phyloP scores from a whole-genome alignment of 164 flowering plant species.

The Vitis riparia region DNA sequence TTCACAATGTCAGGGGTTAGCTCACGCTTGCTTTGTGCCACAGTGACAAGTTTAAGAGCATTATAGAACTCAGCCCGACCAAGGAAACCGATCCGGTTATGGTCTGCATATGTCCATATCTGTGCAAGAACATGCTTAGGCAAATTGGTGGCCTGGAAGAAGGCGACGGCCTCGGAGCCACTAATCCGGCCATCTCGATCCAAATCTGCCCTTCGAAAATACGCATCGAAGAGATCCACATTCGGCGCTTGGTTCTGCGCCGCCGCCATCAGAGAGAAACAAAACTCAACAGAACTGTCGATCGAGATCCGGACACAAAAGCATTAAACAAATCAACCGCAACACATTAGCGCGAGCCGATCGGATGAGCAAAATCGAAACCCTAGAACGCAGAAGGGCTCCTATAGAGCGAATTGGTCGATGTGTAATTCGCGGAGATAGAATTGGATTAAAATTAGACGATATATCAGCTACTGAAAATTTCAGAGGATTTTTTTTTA shows the following conservation, averaged over 20 bases:
- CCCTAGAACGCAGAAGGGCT: too few species aligned
- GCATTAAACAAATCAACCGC: not conserved
- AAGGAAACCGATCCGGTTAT: slow-evolving; percentile 68
- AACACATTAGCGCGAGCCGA: not conserved
- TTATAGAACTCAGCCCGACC: slow-evolving; percentile 86
- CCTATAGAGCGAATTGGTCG: too few species aligned
- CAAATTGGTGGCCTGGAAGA: slow-evolving; percentile 60
- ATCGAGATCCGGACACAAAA: not conserved
- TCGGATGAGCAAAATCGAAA: not conserved
- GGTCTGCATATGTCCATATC: slow-evolving; percentile 91
- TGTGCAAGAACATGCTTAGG: slow-evolving; percentile 69
- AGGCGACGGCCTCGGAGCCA: slow-evolving; percentile 67
- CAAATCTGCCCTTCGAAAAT: slow-evolving; percentile 84
- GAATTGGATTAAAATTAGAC: too few species aligned
- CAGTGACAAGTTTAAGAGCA: slow-evolving; percentile 93
- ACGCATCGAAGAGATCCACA: slow-evolving; percentile 78
- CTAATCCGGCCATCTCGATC: slow-evolving; percentile 74
- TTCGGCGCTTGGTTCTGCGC: slow-evolving; percentile 38
- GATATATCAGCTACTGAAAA: too few species aligned
- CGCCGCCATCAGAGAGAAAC: slow-evolving; percentile 25
- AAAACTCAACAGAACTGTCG: not conserved
- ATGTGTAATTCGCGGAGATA: too few species aligned
- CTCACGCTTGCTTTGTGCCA: slow-evolving; percentile 90
- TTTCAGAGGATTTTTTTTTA: too few species aligned
- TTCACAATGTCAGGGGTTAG: slow-evolving; percentile 88